A percentile compares a stretch with the other conserved stretches of the same genome.
Evolutionary conservation across 495 filamentous ascomycete species (phyloP).

Genomic region (Trichodelitschia bisporula): DNA sequence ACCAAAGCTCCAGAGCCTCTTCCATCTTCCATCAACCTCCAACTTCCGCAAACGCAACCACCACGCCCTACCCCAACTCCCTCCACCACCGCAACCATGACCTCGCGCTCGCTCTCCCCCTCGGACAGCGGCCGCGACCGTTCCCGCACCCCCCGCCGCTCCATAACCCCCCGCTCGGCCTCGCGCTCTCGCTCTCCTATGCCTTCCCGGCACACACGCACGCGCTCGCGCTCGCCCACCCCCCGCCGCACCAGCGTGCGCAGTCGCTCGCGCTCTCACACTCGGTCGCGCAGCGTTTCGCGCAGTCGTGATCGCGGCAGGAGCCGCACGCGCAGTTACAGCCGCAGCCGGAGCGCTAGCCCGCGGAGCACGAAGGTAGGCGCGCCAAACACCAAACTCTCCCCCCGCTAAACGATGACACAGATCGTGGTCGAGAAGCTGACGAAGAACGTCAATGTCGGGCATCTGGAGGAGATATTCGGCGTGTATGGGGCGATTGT

Average conservation of each 20-base stretch:
- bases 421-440: constrained; percentile 93
- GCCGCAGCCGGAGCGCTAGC: constrained; percentile 14
- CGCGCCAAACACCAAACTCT: background rate
- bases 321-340: constrained; percentile 2
- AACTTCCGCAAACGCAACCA: no score
- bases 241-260: background rate
- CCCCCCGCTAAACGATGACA: background rate
- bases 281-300: constrained; percentile 1
- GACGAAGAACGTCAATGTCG: constrained; percentile 81
- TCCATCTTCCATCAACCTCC: no score
- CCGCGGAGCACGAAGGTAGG: background rate
- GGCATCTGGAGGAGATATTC: constrained; percentile 80
- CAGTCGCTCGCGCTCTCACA: background rate
- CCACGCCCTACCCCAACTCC: no score
- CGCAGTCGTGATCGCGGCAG: constrained; percentile 14
- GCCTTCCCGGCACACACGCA: background rate
- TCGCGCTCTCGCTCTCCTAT: background rate
- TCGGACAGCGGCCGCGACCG: background rate
- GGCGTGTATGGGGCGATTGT: constrained; percentile 65
- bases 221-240: background rate
- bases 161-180: background rate
- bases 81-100: no score
- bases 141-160: background rate
- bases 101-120: background rate
- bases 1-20: no score